Percentiles rank a stretch among this genome's conserved stretches.
Conservation (phyloP, 768 basidiomycete genomes). For the Mycena belliarum region DNA sequence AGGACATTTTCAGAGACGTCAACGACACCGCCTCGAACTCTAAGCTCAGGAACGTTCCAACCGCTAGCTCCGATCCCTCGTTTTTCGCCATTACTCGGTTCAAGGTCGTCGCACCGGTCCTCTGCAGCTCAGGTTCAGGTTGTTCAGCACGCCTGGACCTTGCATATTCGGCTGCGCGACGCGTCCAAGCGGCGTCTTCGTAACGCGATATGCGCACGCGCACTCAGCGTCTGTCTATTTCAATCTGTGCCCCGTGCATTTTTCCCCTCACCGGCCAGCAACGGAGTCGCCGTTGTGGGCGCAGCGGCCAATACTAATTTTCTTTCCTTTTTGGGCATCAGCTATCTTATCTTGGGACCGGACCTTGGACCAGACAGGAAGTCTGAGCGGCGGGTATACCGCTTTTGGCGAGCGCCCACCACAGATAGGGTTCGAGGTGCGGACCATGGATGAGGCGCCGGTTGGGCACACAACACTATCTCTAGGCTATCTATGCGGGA, state of each 20-base stretch:
- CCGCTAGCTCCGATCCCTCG: too few species aligned
- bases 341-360: not conserved
- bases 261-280: not conserved
- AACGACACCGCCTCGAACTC: too few species aligned
- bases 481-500: not conserved
- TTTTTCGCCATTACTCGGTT: not conserved
- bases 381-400: not conserved
- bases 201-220: not conserved
- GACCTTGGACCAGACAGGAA: not conserved
- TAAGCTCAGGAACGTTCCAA: too few species aligned
- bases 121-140: not conserved
- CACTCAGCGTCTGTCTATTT: not conserved
- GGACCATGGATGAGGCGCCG: not conserved
- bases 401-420: not conserved
- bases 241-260: not conserved
- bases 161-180: not conserved
- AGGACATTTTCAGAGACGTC: too few species aligned
- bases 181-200: too few species aligned
- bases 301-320: not conserved
- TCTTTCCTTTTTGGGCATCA: too few species aligned
- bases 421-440: not conserved
- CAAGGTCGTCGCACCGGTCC: not conserved
- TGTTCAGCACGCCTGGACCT: not conserved
- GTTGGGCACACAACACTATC: too few species aligned
- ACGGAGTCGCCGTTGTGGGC: constrained; percentile 1